Evolutionary conservation across 495 filamentous ascomycete genomes (phyloP).

Genomic region (Oidiodendron maius): DNA sequence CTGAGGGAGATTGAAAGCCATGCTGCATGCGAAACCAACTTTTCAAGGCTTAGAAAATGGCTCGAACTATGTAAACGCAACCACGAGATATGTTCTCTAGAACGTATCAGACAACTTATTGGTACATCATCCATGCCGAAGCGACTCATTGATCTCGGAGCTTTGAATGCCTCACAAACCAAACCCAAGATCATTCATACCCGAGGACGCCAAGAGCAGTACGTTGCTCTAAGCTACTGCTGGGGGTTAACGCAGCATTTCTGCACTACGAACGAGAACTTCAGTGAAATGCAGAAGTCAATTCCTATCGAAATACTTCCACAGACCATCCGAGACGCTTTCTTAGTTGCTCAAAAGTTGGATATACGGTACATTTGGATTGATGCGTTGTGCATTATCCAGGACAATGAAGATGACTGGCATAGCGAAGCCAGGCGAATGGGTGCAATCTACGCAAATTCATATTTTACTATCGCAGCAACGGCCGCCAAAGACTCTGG

Average conservation of each 20-base stretch:
- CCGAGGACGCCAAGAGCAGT: no score
- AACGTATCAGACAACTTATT: no score
- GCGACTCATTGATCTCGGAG: no score
- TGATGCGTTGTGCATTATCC: constrained; percentile 24
- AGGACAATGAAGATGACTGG: constrained; percentile 21
- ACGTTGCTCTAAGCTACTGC: not conserved
- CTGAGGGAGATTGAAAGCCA: no score
- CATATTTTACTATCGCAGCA: not conserved
- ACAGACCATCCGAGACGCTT: not conserved
- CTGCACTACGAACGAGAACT: not conserved
- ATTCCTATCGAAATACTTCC: not conserved
- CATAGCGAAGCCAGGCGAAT: constrained; percentile 14
- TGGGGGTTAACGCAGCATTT: not conserved
- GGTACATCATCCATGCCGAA: no score
- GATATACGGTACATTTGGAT: constrained; percentile 15
- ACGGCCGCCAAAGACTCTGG: no score
- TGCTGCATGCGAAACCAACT: no score
- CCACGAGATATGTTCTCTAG: no score
- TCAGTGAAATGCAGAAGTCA: not conserved
- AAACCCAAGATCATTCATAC: no score
- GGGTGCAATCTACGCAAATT: constrained; percentile 16
- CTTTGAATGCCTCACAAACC: no score
- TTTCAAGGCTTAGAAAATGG: no score
- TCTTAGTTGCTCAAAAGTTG: constrained; percentile 17
- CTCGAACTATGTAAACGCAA: no score